Evolutionary conservation across 2,329 filamentous ascomycete species (phyloP), one percentile per base, ranked within the genome.

Genomic region (Dothideomycetidae sp.): DNA sequence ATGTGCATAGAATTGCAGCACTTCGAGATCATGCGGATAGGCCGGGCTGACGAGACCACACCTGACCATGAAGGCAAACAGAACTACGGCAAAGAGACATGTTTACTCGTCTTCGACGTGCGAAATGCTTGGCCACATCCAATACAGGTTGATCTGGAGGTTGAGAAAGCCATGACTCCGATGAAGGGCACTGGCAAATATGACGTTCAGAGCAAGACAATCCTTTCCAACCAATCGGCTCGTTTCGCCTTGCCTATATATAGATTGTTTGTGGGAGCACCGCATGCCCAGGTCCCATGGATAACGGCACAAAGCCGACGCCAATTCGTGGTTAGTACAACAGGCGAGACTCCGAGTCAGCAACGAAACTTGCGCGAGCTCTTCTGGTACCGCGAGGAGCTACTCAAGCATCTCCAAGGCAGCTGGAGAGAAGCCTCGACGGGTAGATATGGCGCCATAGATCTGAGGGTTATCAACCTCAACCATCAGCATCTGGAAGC

Each of bases 41-140:
- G 21, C 21, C 21, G 7, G 21, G n/a, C n/a, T 7, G n/a, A n/a
- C 21, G 21, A n/a, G n/a, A 7, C 7, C n/a, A 26, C n/a, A 7
- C n/a, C 21, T 7, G 21, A 26, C 7, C 7, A 26, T 13, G 31
- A 23, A 10, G 35, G 19, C 15, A 17, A 30, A 15, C 12, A 23
- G 3, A 29, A 13, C 11, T 43, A 67, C 56, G 50, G 63, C 49
- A 46, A 73, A 36, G 73, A 83, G 29, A 77, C 83, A 50, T 92
- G 84, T 51, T 66, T 93, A 26, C 61, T 93, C 2, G 64, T 90
- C 2, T 64, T 94, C 35, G 88, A 94, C 56, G 64, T 94, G 17
- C 76, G 84, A 39, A 96, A 96, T 52, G 77, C 81, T 1, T 94
- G 86, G 86, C 85, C 84, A 2, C 82, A 74, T 50, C 76, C 78